Base-by-base conservation (phyloP, 2,329 filamentous ascomycete genomes). In the Alternaria brassicicola region DNA sequence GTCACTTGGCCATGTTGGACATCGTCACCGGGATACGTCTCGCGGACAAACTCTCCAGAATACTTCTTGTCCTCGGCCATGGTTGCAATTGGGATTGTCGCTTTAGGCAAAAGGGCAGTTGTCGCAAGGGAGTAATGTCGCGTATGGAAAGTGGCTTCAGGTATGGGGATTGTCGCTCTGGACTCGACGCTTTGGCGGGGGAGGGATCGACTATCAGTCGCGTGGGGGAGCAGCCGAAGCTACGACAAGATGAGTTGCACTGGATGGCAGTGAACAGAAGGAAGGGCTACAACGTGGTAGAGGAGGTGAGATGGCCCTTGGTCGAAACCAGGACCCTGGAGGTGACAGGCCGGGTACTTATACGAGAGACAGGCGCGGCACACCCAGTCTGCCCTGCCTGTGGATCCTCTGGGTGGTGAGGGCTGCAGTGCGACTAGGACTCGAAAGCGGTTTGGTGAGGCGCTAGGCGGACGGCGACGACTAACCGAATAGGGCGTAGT, bases 1-100 rank as follows among this genome's bases (percentile, higher is more conserved):
- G 60, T 63, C 33, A 74, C 61, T 10, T 66, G 64, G 51, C 72
- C 71, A 55, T 66, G 62, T 56, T 71, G 70, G 42, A 74, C 52
- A 53, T 74, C 70, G 59, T 69, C 64, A 50, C 61, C 57, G 21
- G 56, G 62, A 31, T 63, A 63, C 4, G 63, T 53, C 42, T 73
- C 70, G 52, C 68, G 62, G 55, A 73, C 67, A 56, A 69, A 71
- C 50, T 71, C 68, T 64, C 62, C 64, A 28, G 68, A 73, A 54
- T 75, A 73, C 61, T 75, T 71, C 51, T 74, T 74, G 47, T 69
- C 64, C 57, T 68, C 50, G 50, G 55, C 63, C 73, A 76, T 75
- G 62, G 68, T 67, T 63, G 71, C 67, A 66, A 47, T 53, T 47
- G 43, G 51, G 39, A 3, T 50, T 57, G 63, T 64, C 59, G 66